These are phyloP conservation scores for Ramalina intermedia DNA, from an alignment of 495 filamentous ascomycete genomes.

Conservation along the genomic window DNA sequence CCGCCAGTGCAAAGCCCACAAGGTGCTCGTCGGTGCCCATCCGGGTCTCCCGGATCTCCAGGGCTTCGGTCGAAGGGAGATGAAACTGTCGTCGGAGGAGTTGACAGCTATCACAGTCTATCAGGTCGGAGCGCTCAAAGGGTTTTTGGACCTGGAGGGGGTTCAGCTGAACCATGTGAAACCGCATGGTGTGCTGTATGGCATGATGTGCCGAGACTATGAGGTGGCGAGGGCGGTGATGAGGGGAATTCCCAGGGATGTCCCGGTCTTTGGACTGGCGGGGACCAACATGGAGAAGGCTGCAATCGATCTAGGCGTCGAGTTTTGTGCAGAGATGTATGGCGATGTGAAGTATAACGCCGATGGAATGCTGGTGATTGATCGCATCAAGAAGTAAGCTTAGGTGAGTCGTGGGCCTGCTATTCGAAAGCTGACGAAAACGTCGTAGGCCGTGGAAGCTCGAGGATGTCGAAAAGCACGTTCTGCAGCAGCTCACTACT, in stretches of 20 bases:
- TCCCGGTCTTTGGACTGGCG: conserved; percentile 42
- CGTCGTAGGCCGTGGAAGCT: conserved; percentile 28
- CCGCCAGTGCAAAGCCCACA: conserved; percentile 36
- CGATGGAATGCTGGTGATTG: conserved; percentile 35
- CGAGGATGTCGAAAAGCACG: conserved; percentile 30
- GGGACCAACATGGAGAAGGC: conserved; percentile 38
- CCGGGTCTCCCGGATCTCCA: conserved; percentile 47
- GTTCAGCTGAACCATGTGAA: conserved; percentile 45
- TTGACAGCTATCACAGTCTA: conserved; percentile 42
- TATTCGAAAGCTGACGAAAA: background rate
- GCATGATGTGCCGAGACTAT: conserved; percentile 41
- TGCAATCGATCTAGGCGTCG: conserved; percentile 34
- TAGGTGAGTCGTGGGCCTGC: background rate
- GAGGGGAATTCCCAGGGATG: conserved; percentile 33
- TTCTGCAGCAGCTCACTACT: conserved; percentile 30
- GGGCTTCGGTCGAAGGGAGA: conserved; percentile 46
- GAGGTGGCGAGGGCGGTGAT: conserved; percentile 37
- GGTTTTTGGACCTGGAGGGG: conserved; percentile 38
- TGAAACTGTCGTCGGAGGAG: conserved; percentile 39
- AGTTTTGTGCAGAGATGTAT: conserved; percentile 44
- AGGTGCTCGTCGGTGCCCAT: conserved; percentile 41
- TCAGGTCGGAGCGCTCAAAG: conserved; percentile 44
- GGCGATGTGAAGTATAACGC: conserved; percentile 43
- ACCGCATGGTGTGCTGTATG: conserved; percentile 41
- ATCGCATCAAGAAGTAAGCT: conserved; percentile 37